These are phyloP conservation scores for Penicillium nucicola DNA, from an alignment of 495 filamentous ascomycete genomes.

Conservation along the genomic window DNA sequence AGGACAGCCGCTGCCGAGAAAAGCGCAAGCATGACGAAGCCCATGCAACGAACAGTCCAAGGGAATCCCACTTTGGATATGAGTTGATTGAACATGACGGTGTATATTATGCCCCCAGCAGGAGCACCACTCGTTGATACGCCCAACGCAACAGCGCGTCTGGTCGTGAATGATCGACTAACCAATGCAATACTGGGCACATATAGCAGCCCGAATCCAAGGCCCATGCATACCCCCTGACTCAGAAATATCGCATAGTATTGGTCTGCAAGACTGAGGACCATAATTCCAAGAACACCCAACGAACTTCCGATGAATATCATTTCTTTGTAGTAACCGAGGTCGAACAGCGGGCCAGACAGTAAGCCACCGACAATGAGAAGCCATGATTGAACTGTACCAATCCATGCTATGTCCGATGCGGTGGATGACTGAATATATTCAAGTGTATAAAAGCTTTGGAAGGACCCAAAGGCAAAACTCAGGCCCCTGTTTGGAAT, in stretches of 20 bases:
- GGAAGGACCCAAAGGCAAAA: constrained; percentile 43
- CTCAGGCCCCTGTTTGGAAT: constrained; percentile 25
- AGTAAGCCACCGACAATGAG: constrained; percentile 36
- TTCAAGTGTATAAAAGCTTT: constrained; percentile 36
- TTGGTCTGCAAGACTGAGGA: constrained; percentile 26
- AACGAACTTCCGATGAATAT: constrained; percentile 22
- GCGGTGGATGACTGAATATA: constrained; percentile 18
- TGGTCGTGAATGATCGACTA: constrained; percentile 33
- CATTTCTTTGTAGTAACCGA: constrained; percentile 33
- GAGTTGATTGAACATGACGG: constrained; percentile 48
- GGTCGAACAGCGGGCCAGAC: constrained; percentile 43
- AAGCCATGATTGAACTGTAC: constrained; percentile 38
- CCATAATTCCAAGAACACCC: constrained; percentile 43
- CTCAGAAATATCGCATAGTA: constrained; percentile 34
- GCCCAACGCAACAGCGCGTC: constrained; percentile 42
- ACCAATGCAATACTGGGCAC: constrained; percentile 41
- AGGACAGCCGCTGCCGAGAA: constrained; percentile 35
- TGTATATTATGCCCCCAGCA: constrained; percentile 51
- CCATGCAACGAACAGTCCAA: constrained; percentile 51
- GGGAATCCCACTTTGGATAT: constrained; percentile 42
- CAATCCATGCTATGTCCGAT: constrained; percentile 45
- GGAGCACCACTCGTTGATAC: constrained; percentile 38
- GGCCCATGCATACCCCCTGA: constrained; percentile 34
- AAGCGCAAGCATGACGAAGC: constrained; percentile 45
- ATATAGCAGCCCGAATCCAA: constrained; percentile 37